Conservation (phyloP, 352 stramenopile genomes). For the Pythium rhizo-oryzae region DNA sequence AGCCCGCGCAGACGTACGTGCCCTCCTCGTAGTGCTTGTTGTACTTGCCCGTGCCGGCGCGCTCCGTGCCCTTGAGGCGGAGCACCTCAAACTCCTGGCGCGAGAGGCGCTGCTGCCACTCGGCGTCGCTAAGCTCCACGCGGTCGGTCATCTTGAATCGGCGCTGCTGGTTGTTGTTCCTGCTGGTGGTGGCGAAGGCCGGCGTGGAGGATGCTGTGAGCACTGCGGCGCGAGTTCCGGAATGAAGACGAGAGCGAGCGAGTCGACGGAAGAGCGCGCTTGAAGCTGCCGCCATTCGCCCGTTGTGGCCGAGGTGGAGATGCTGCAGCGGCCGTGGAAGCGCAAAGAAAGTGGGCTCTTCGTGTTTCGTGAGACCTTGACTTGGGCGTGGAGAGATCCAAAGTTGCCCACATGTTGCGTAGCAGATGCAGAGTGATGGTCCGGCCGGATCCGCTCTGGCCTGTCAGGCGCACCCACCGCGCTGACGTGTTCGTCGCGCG, state of each 20-base stretch:
- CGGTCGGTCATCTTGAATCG: constrained; percentile 55
- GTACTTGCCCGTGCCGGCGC: constrained; percentile 86
- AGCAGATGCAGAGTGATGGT: background rate
- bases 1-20: constrained; percentile 88
- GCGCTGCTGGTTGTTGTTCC: constrained; percentile 1
- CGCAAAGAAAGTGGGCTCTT: constrained; percentile 28
- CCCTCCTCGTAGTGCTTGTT: constrained; percentile 88
- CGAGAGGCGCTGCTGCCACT: constrained; percentile 85
- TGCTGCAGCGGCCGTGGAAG: constrained; percentile 4
- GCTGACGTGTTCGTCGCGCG: constrained; percentile 10
- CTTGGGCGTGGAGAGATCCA: background rate
- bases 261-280: constrained; percentile 24
- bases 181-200: background rate
- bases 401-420: constrained; percentile 27
- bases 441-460: background rate
- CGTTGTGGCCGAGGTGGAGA: background rate
- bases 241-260: constrained; percentile 17
- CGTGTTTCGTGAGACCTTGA: constrained; percentile 3
- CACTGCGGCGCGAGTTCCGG: constrained; percentile 4
- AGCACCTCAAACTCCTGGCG: constrained; percentile 86
- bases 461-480: background rate
- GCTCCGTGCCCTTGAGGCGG: constrained; percentile 91
- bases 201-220: background rate
- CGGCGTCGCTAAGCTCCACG: constrained; percentile 59
- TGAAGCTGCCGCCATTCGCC: constrained; percentile 27